Conservation (phyloP, 345 rosid species). For the Lumnitzera littorea region DNA sequence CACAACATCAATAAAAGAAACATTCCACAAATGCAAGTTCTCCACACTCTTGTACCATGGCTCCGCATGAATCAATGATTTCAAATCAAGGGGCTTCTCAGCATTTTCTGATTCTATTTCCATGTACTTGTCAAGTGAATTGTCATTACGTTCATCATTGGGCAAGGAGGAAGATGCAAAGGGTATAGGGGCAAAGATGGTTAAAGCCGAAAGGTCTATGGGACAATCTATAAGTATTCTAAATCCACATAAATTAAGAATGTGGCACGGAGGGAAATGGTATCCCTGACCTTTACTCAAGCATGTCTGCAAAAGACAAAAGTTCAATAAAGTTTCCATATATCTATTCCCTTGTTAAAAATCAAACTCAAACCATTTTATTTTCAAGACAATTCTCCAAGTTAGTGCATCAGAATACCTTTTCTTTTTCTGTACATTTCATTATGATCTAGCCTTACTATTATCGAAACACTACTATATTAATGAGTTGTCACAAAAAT, state of each 20-base stretch:
- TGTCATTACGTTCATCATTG: constrained; percentile 18
- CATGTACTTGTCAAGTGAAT: constrained; percentile 8
- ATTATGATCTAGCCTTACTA: no score
- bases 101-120: constrained; percentile 16
- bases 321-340: neutral
- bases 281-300: constrained; percentile 63
- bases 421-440: no score
- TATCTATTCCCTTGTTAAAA: no score
- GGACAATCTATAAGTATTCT: constrained; percentile 78
- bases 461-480: no score
- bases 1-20: constrained; percentile 64
- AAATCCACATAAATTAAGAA: constrained; percentile 51
- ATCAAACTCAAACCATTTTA: no score
- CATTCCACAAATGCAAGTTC: constrained; percentile 72
- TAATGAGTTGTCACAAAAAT: no score
- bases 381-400: no score
- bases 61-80: constrained; percentile 44
- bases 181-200: constrained; percentile 59
- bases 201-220: constrained; percentile 59
- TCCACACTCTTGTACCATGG: constrained; percentile 81
- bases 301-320: constrained; percentile 58
- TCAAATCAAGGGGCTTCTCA: constrained; percentile 31
- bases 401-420: no score
- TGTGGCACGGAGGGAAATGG: constrained; percentile 62
- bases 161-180: constrained; percentile 4